These are phyloP conservation scores for Fraxinus excelsior DNA, from an alignment of 257 asterid genomes.

Conservation along the genomic window DNA sequence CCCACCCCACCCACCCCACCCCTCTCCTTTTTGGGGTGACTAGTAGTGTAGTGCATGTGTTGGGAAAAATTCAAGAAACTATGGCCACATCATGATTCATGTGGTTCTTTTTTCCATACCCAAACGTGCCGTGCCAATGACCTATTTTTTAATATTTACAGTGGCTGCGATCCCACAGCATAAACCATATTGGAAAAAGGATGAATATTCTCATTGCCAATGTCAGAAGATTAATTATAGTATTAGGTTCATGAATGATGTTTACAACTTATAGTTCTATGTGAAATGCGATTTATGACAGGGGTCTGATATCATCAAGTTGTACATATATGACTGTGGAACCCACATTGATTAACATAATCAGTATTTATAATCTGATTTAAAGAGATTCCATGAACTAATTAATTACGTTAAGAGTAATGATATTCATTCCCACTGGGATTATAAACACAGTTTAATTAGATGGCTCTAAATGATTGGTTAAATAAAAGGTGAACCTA, in stretches of 20 bases:
- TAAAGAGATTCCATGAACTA: no score
- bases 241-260: background rate
- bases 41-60: background rate
- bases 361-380: no score
- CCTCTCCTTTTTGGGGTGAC: background rate
- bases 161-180: constrained; percentile 5
- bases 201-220: background rate
- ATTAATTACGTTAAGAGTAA: no score
- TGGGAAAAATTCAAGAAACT: background rate
- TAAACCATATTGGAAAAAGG: background rate
- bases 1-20: background rate
- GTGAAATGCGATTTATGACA: background rate
- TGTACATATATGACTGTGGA: background rate
- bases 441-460: no score
- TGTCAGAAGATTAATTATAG: background rate
- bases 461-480: no score
- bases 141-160: background rate
- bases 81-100: background rate
- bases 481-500: no score
- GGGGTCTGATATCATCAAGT: background rate
- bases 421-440: no score
- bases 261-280: background rate
- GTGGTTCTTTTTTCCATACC: background rate
- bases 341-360: background rate
- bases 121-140: background rate